Evolutionary conservation across 495 filamentous ascomycete species (phyloP).

Genomic region (Xylaria sp.): DNA sequence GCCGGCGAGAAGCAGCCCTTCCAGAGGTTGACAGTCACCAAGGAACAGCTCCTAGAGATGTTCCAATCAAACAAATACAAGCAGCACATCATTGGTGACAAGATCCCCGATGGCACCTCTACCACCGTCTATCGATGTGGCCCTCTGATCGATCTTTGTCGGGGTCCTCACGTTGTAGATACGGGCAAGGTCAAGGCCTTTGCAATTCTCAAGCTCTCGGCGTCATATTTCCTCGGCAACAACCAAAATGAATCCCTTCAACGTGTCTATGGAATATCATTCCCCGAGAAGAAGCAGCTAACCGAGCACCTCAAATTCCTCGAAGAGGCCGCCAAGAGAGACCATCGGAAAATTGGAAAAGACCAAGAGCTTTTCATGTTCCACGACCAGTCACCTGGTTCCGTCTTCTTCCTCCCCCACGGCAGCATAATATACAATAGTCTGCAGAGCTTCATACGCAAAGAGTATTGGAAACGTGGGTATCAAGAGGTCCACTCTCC

Average conservation of each 20-base stretch:
- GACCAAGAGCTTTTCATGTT: constrained; percentile 99
- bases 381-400: constrained; percentile 87
- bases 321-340: constrained; percentile 94
- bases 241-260: constrained; percentile 91
- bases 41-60: constrained; percentile 93
- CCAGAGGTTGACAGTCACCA: constrained; percentile 85
- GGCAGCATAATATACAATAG: constrained; percentile 92
- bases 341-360: constrained; percentile 87
- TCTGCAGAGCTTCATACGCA: constrained; percentile 76
- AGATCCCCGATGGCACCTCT: constrained; percentile 83
- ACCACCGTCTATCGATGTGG: constrained; percentile 90
- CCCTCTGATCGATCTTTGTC: constrained; percentile 58
- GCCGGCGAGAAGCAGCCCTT: constrained; percentile 98
- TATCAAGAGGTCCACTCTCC: constrained; percentile 96
- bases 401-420: constrained; percentile 92
- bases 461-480: constrained; percentile 90
- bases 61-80: constrained; percentile 96
- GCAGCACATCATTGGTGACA: constrained; percentile 92
- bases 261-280: constrained; percentile 94
- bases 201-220: constrained; percentile 90
- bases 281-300: constrained; percentile 95
- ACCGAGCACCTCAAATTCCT: constrained; percentile 89
- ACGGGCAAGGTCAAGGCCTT: constrained; percentile 93
- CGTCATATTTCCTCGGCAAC: constrained; percentile 96
- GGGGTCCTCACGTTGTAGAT: constrained; percentile 86